Conservation (phyloP, 2,329 filamentous ascomycete species). For the Zymoseptoria brevis region DNA sequence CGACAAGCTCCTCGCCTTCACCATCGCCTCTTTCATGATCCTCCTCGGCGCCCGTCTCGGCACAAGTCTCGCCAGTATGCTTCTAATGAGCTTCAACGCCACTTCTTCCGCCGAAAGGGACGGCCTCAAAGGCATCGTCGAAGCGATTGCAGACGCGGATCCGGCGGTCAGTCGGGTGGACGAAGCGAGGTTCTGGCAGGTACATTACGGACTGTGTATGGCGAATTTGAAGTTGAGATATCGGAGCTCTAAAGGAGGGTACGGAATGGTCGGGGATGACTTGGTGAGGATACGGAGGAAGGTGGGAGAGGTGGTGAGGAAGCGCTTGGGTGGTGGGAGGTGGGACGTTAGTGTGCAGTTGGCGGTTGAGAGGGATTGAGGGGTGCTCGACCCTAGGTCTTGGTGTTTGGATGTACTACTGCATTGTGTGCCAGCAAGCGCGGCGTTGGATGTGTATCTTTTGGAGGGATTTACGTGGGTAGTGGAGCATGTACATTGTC, state of each 20-base stretch:
- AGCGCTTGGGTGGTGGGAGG: conserved; percentile 73
- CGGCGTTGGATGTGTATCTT: not conserved
- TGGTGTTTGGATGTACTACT: not conserved
- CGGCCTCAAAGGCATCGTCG: conserved; percentile 65
- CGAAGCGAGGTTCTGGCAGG: conserved; percentile 96
- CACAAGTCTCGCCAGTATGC: conserved; percentile 80
- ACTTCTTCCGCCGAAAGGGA: conserved; percentile 28
- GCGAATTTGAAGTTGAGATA: conserved; percentile 81
- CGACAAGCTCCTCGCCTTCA: conserved; percentile 70
- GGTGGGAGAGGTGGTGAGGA: conserved; percentile 70
- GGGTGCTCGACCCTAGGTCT: too few species aligned
- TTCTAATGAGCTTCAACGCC: conserved; percentile 79
- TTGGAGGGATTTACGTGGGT: not conserved
- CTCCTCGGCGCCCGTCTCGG: conserved; percentile 75
- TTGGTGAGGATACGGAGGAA: conserved; percentile 67
- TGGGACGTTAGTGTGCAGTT: conserved; percentile 94
- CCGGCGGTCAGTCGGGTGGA: conserved; percentile 68
- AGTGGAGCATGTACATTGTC: not conserved
- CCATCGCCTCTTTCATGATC: conserved; percentile 84
- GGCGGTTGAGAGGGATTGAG: conserved; percentile 29
- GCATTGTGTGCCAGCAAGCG: not conserved
- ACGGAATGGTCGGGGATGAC: conserved; percentile 46
- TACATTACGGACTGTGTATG: conserved; percentile 94
- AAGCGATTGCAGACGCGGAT: conserved; percentile 70
- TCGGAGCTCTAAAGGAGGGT: conserved; percentile 50